Conservation (phyloP, 1,139 yeast genomes). For the Kodamaea derodonti region DNA sequence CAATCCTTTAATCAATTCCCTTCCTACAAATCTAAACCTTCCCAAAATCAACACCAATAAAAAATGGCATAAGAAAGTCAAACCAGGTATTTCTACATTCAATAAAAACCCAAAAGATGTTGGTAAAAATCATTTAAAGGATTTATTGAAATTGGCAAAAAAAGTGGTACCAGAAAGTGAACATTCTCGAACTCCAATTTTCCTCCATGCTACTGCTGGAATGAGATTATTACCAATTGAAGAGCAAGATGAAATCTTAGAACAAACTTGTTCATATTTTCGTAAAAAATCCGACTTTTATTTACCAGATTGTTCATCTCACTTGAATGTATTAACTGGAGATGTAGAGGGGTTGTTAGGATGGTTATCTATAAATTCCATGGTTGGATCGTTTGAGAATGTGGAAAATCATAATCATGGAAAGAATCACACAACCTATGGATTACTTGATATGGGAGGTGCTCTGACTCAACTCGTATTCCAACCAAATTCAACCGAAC, state of each 20-base stretch:
- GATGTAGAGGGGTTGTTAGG: conserved; percentile 79
- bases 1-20: background rate
- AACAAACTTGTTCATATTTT: conserved; percentile 54
- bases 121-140: conserved; percentile 57
- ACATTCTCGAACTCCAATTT: conserved; percentile 70
- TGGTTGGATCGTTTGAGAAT: conserved; percentile 54
- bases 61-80: conserved; percentile 57
- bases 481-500: conserved; percentile 60
- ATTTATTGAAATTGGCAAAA: conserved; percentile 52
- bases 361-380: conserved; percentile 74
- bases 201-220: conserved; percentile 79
- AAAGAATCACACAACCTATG: conserved; percentile 58
- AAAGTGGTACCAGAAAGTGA: conserved; percentile 63
- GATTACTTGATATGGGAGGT: conserved; percentile 84
- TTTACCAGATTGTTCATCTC: conserved; percentile 55
- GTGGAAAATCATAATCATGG: conserved; percentile 50
- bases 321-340: conserved; percentile 69
- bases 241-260: conserved; percentile 50
- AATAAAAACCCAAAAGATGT: conserved; percentile 48
- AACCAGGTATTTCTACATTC: conserved; percentile 67
- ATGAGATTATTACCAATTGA: conserved; percentile 62
- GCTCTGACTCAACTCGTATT: conserved; percentile 84
- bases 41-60: conserved; percentile 44
- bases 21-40: conserved; percentile 14
- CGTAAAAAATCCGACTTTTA: conserved; percentile 51